phyloP scores from a whole-genome alignment of 2,329 filamentous ascomycete species.

The Lasiodiplodia sp. region DNA sequence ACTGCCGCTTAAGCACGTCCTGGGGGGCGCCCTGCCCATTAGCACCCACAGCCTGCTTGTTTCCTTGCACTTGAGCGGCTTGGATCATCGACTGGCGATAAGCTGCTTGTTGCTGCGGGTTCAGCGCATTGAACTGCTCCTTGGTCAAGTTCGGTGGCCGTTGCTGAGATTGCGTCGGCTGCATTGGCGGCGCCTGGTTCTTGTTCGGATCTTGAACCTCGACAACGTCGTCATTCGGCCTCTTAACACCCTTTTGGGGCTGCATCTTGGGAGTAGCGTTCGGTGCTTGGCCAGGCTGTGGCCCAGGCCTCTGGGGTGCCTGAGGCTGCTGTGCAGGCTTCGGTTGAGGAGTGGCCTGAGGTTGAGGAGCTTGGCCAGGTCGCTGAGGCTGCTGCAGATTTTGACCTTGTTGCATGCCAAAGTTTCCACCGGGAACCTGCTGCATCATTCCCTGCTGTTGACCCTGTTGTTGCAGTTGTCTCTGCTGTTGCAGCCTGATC shows the following conservation, averaged over 20 bases:
- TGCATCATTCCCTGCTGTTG: constrained; percentile 37
- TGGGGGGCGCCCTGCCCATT: constrained; percentile 4
- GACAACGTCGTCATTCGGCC: constrained; percentile 51
- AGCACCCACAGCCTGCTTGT: constrained; percentile 15
- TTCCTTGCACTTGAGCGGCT: constrained; percentile 30
- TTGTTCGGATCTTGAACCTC: constrained; percentile 47
- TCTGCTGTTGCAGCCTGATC: constrained; percentile 47
- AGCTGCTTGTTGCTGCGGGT: constrained; percentile 40
- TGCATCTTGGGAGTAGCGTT: constrained; percentile 34
- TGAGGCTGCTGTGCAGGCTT: constrained; percentile 36
- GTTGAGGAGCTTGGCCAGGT: constrained; percentile 30
- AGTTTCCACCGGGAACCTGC: constrained; percentile 38
- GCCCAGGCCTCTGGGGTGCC: constrained; percentile 33
- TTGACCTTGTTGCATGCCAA: constrained; percentile 32
- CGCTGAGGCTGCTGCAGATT: constrained; percentile 40
- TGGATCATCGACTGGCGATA: constrained; percentile 22
- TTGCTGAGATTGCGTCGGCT: constrained; percentile 42
- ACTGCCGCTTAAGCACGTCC: constrained; percentile 34
- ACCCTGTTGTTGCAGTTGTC: constrained; percentile 36
- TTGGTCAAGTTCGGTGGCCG: constrained; percentile 41
- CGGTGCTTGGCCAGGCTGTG: constrained; percentile 37
- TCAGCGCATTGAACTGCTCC: constrained; percentile 43
- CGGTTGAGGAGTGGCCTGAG: constrained; percentile 31
- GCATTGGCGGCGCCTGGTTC: constrained; percentile 47
- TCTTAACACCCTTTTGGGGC: constrained; percentile 44